Evolutionary conservation across 1,284 basidiomycete species (phyloP), one percentile per base, ranked within the genome.

Genomic region (Ceratobasidium sp.): DNA sequence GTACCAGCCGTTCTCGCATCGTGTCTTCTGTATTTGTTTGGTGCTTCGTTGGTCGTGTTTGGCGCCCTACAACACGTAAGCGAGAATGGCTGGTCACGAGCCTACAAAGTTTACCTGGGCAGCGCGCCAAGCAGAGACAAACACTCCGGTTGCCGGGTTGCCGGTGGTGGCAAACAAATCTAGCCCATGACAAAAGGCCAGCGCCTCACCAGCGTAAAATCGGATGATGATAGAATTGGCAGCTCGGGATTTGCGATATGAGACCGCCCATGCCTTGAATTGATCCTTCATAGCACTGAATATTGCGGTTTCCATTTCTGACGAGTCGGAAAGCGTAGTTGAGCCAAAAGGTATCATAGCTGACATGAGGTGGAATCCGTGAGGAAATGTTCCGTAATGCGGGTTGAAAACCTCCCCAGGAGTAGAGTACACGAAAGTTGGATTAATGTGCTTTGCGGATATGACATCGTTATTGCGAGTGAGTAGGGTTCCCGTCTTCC

Each of bases 111-210:
- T 46, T 18, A 69, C 52, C 34, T 34, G 41, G 18, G 55, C 5
- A n/a, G 69, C 58, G 1, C 30, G 57, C 55, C 57, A 71, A 8
- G 26, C 10, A 12, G 67, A 71, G 16, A 50, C 41, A 52, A 30
- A 41, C 3, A 67, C 16, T 10, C 34, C 50, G 6, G 64, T 55
- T 3, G 32, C 30, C 12, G 39, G 4, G 21, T 12, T 10, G 16
- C 62, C 34, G n/a, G 46, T 65, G 12, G 23, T 21, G 1, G 48
- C 34, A 43, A 39, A 39, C 12, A 52, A 3, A 28, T 65, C 36
- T 16, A 71, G 30, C 1, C 57, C 57, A 10, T 26, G 58, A n/a
- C 69, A 71, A 39, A 71, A 71, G 23, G 57, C 43, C 39, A 71
- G 1, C 5, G 57, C 69, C 3, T 71, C 69, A 1, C 69, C 57